Conservation (phyloP, 306 rosid species). For the Gastrolobium villosum region DNA sequence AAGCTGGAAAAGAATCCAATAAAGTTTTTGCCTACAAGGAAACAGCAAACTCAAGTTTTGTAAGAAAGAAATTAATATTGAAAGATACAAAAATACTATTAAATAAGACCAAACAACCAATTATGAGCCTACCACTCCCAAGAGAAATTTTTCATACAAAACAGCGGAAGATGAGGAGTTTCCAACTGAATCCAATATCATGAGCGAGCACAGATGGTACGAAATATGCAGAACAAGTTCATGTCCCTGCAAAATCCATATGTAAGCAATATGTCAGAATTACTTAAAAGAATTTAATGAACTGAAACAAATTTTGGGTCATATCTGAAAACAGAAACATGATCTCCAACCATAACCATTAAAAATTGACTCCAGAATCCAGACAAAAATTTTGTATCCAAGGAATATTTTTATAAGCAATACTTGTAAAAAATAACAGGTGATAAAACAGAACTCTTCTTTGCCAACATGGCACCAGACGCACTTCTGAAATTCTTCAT, state of each 20-base stretch:
- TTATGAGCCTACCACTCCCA: constrained; percentile 79
- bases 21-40: constrained; percentile 76
- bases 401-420: not conserved
- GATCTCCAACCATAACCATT: constrained; percentile 29
- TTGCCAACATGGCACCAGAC: constrained; percentile 9
- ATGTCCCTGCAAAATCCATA: constrained; percentile 81
- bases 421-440: not conserved
- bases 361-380: constrained; percentile 21
- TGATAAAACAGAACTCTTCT: constrained; percentile 24
- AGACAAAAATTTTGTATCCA: constrained; percentile 6
- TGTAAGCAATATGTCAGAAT: constrained; percentile 41
- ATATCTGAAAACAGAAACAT: constrained; percentile 1
- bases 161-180: constrained; percentile 65
- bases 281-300: constrained; percentile 32
- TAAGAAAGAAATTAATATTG: constrained; percentile 31
- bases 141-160: constrained; percentile 85
- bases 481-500: constrained; percentile 17
- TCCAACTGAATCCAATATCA: constrained; percentile 65
- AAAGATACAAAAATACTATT: not conserved
- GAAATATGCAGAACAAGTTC: constrained; percentile 89
- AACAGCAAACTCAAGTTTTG: constrained; percentile 41
- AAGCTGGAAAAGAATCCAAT: constrained; percentile 88
- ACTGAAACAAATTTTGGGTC: constrained; percentile 26
- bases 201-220: constrained; percentile 82
- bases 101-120: constrained; percentile 44